A percentile compares a stretch with the other conserved stretches of the same genome.
These are phyloP conservation scores for Ganoderma boninense DNA, from an alignment of 1,284 basidiomycete genomes.

Conservation along the genomic window DNA sequence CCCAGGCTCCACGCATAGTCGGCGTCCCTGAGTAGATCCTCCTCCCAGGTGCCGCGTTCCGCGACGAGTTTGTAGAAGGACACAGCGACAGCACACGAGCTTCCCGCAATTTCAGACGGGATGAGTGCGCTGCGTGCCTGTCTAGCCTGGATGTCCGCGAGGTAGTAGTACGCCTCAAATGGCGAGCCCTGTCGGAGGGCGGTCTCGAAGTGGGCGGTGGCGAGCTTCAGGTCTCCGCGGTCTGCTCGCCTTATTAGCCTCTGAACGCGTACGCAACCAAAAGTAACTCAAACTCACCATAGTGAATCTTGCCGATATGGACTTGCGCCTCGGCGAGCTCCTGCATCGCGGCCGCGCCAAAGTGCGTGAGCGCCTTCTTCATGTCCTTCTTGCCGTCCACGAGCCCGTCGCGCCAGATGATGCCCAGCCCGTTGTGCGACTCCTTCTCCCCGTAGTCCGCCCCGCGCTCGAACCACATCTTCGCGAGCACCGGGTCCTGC, in stretches of 20 bases:
- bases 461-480: constrained; percentile 95
- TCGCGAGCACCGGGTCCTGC: constrained; percentile 79
- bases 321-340: constrained; percentile 93
- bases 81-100: constrained; percentile 85
- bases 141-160: constrained; percentile 80
- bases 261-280: background rate
- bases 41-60: constrained; percentile 89
- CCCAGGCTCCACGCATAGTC: constrained; percentile 83
- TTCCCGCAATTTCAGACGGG: constrained; percentile 58
- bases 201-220: constrained; percentile 80
- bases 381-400: constrained; percentile 71
- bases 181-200: constrained; percentile 88
- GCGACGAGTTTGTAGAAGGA: constrained; percentile 91
- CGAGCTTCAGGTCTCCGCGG: constrained; percentile 67
- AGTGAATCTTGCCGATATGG: constrained; percentile 88
- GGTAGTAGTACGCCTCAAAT: constrained; percentile 93
- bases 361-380: constrained; percentile 75
- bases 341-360: constrained; percentile 82
- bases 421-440: constrained; percentile 88
- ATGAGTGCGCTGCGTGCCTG: constrained; percentile 57
- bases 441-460: constrained; percentile 86
- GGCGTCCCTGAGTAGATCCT: constrained; percentile 85
- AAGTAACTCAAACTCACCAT: constrained; percentile 59
- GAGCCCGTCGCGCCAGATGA: constrained; percentile 92
- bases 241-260: constrained; percentile 48